phyloP scores from a whole-genome alignment of 108 stramenopile species.

The Skeletonema costatum region DNA sequence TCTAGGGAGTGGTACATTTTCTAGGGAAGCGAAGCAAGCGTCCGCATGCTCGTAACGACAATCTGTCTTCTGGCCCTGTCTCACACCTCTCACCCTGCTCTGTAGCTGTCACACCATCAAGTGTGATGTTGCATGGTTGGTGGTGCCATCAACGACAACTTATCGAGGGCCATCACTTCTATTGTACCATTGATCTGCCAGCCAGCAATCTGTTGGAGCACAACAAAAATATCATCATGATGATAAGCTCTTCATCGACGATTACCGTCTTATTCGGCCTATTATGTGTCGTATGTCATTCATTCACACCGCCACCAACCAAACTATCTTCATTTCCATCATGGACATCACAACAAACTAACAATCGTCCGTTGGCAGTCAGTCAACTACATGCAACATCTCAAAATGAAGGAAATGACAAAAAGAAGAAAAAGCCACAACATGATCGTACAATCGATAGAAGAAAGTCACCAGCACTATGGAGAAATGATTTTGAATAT shows the following conservation, averaged over 20 bases:
- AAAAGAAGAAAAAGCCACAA: constrained; percentile 11
- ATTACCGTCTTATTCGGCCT: neutral
- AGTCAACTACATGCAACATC: neutral
- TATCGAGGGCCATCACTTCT: too few species aligned
- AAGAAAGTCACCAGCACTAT: constrained; percentile 72
- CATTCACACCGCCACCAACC: neutral
- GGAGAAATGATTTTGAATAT: constrained; percentile 57
- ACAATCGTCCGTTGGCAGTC: neutral
- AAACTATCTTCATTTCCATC: neutral
- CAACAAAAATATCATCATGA: neutral
- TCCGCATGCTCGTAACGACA: too few species aligned
- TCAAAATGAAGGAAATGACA: neutral
- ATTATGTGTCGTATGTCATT: neutral
- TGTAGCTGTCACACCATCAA: too few species aligned
- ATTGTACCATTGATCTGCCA: too few species aligned
- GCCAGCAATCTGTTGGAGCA: too few species aligned
- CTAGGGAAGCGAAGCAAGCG: too few species aligned
- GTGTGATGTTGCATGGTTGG: too few species aligned
- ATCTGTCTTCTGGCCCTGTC: too few species aligned
- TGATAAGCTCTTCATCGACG: neutral
- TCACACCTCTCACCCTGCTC: too few species aligned
- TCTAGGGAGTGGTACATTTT: too few species aligned
- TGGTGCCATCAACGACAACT: too few species aligned
- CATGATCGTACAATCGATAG: constrained; percentile 53
- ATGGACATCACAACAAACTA: neutral